These are phyloP conservation scores for Agroathelia rolfsii DNA, from an alignment of 1,284 basidiomycete genomes.

Conservation along the genomic window DNA sequence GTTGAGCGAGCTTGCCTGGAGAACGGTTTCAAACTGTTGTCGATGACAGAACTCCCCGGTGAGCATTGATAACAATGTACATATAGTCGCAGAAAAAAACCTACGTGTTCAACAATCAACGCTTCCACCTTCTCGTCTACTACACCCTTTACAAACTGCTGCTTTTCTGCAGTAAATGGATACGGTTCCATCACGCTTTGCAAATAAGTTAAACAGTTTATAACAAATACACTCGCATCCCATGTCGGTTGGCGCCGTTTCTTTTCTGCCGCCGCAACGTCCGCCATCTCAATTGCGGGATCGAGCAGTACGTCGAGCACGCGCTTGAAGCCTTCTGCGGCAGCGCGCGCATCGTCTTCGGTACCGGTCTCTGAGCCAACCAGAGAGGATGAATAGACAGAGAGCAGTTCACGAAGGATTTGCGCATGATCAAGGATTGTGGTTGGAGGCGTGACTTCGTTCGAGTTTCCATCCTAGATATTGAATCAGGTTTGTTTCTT, in stretches of 20 bases:
- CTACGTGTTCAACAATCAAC: slow-evolving; percentile 76
- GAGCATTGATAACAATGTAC: slow-evolving; percentile 2
- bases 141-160: slow-evolving; percentile 44
- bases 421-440: slow-evolving; percentile 74
- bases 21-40: slow-evolving; percentile 58
- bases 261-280: slow-evolving; percentile 60
- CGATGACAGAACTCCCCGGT: too few species aligned
- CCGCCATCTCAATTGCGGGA: slow-evolving; percentile 73
- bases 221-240: slow-evolving; percentile 74
- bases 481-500: too few species aligned
- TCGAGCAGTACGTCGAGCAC: slow-evolving; percentile 78
- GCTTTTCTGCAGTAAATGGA: slow-evolving; percentile 61
- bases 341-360: slow-evolving; percentile 33
- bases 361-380: slow-evolving; percentile 40
- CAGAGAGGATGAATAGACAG: slow-evolving; percentile 78
- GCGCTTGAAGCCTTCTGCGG: slow-evolving; percentile 60
- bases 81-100: slow-evolving; percentile 19
- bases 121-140: slow-evolving; percentile 54
- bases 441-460: slow-evolving; percentile 68
- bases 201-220: slow-evolving; percentile 79
- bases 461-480: too few species aligned
- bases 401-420: slow-evolving; percentile 80
- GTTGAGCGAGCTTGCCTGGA: slow-evolving; percentile 68
- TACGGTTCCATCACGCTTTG: slow-evolving; percentile 68
- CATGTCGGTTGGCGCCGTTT: slow-evolving; percentile 43